phyloP scores from a whole-genome alignment of 2,329 filamentous ascomycete species.

The Monosporascus ibericus region DNA sequence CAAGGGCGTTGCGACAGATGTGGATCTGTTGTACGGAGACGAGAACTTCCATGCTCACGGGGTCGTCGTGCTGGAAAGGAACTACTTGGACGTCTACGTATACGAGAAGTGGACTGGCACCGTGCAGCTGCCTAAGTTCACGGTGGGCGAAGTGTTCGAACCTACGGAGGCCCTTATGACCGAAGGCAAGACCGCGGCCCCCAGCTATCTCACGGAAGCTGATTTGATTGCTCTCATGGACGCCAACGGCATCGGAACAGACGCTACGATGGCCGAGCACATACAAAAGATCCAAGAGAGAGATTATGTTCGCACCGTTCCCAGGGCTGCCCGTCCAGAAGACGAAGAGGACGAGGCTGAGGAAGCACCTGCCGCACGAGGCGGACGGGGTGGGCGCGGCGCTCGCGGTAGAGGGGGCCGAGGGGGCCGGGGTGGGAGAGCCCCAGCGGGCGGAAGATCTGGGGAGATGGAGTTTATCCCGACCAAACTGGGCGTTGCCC shows the following conservation, averaged over 20 bases:
- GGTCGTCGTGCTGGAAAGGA: slow-evolving; percentile 76
- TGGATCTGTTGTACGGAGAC: slow-evolving; percentile 77
- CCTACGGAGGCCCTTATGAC: slow-evolving; percentile 84
- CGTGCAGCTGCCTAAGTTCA: slow-evolving; percentile 73
- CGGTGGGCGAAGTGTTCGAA: slow-evolving; percentile 73
- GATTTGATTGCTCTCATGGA: slow-evolving; percentile 97
- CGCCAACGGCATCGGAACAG: slow-evolving; percentile 95
- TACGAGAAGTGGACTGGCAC: slow-evolving; percentile 97
- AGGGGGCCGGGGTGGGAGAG: slow-evolving; percentile 33
- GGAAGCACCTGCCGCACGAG: slow-evolving; percentile 30
- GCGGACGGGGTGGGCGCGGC: slow-evolving; percentile 43
- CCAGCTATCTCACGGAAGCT: slow-evolving; percentile 85
- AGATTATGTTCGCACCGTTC: slow-evolving; percentile 70
- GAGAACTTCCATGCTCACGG: slow-evolving; percentile 80
- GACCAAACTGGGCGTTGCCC: slow-evolving; percentile 80
- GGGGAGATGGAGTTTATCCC: slow-evolving; percentile 83
- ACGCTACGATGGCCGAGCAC: slow-evolving; percentile 98
- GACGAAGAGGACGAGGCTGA: slow-evolving; percentile 33
- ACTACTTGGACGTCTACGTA: slow-evolving; percentile 91
- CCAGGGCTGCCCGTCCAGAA: slow-evolving; percentile 31
- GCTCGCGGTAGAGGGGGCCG: slow-evolving; percentile 39
- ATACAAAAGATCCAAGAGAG: slow-evolving; percentile 92
- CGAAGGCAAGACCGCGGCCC: slow-evolving; percentile 83
- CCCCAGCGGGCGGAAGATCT: slow-evolving; percentile 35
- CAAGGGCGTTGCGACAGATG: slow-evolving; percentile 74